Evolutionary conservation across 2,329 filamentous ascomycete species (phyloP).

Genomic region (Hymenoscyphus occultus): DNA sequence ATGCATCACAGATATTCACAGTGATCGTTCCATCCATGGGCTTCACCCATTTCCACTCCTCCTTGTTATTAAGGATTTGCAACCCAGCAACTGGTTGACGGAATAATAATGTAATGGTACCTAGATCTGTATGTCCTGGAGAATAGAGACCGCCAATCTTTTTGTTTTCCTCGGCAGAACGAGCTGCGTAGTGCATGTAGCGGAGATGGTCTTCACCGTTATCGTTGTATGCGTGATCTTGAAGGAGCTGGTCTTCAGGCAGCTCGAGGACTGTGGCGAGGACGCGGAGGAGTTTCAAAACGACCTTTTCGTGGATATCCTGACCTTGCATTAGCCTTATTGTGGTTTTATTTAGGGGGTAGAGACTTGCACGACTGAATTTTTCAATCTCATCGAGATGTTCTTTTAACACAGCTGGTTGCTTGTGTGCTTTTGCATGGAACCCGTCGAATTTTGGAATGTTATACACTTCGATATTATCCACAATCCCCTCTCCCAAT

Average conservation of each 20-base stretch:
- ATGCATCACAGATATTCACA: conserved; percentile 49
- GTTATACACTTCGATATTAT: conserved; percentile 60
- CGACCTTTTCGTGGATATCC: conserved; percentile 50
- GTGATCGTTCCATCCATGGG: conserved; percentile 50
- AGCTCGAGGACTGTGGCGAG: conserved; percentile 61
- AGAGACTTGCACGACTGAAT: conserved; percentile 38
- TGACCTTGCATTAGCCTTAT: neutral
- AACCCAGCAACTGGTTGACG: conserved; percentile 56
- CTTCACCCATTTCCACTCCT: conserved; percentile 50
- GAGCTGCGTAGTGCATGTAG: conserved; percentile 57
- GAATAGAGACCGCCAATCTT: conserved; percentile 44
- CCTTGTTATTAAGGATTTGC: conserved; percentile 50
- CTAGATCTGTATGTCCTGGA: conserved; percentile 54
- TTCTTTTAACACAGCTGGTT: conserved; percentile 47
- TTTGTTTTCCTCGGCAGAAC: conserved; percentile 47
- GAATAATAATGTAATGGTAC: conserved; percentile 55
- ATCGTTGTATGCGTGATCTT: conserved; percentile 56
- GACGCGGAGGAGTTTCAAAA: conserved; percentile 55
- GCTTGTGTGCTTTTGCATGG: conserved; percentile 41
- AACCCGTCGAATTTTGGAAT: conserved; percentile 54
- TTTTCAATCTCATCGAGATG: conserved; percentile 54
- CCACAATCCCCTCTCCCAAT: conserved; percentile 32
- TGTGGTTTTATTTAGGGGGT: neutral
- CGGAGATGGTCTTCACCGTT: conserved; percentile 59
- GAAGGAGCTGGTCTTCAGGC: conserved; percentile 54